Percentiles rank a stretch among this genome's conserved stretches.
These are phyloP conservation scores for Oryza meyeriana DNA, from an alignment of 176 grass and related monocot species.

Conservation along the genomic window DNA sequence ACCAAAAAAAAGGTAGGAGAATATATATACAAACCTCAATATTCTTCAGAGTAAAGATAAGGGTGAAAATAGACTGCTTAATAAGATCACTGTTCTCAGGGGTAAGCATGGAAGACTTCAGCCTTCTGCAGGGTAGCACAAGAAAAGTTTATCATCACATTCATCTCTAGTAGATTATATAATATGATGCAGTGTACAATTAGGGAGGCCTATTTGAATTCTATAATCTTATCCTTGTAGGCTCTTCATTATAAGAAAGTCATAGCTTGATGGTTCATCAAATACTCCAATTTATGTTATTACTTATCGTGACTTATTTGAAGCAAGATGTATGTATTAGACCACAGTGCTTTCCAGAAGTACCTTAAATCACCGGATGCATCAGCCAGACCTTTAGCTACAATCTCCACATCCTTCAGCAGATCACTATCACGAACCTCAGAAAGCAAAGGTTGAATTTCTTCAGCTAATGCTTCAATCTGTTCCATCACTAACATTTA, in stretches of 20 bases:
- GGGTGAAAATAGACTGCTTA: conserved; percentile 84
- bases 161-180: not conserved
- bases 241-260: not conserved
- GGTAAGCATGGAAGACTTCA: conserved; percentile 75
- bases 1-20: not conserved
- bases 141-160: not conserved
- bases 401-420: conserved; percentile 87
- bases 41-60: conserved; percentile 94
- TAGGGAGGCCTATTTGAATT: not conserved
- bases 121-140: conserved; percentile 50
- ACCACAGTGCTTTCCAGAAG: not conserved
- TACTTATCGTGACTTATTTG: not conserved
- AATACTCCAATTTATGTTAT: not conserved
- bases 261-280: not conserved
- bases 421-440: conserved; percentile 70
- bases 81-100: conserved; percentile 83
- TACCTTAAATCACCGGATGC: conserved; percentile 88
- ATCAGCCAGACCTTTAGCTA: conserved; percentile 84
- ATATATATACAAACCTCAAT: conserved; percentile 59
- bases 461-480: conserved; percentile 92
- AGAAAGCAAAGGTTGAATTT: conserved; percentile 82
- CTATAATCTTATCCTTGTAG: not conserved
- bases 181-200: not conserved
- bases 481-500: conserved; percentile 59
- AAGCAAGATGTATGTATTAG: not conserved